Conservation (phyloP, 202 grass and related monocot species). For the Elaeis oleifera region DNA sequence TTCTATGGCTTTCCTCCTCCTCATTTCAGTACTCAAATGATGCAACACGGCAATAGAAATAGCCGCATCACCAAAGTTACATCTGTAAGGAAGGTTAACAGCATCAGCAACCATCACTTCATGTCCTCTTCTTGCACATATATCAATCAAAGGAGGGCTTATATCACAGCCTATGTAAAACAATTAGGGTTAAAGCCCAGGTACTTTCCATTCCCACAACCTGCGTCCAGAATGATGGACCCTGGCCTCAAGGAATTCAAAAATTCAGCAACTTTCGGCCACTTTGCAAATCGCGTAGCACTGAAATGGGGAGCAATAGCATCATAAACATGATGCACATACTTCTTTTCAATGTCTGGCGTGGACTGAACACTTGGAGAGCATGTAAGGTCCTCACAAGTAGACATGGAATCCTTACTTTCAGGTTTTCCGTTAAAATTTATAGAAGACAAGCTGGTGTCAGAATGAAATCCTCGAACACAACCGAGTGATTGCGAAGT, state of each 20-base stretch:
- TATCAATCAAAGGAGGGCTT: slow-evolving; percentile 61
- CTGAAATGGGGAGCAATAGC: slow-evolving; percentile 93
- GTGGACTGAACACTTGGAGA: slow-evolving; percentile 45
- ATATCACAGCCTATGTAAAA: slow-evolving; percentile 82
- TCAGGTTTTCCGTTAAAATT: slow-evolving; percentile 4
- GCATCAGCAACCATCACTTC: slow-evolving; percentile 91
- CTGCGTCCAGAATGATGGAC: slow-evolving; percentile 76
- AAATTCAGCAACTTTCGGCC: slow-evolving; percentile 87
- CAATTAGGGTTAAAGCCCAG: slow-evolving; percentile 69
- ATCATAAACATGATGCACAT: slow-evolving; percentile 80
- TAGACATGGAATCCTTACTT: background rate
- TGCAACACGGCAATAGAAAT: slow-evolving; percentile 94
- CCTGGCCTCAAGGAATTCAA: slow-evolving; percentile 59
- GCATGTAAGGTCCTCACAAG: slow-evolving; percentile 19
- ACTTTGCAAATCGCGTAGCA: slow-evolving; percentile 83
- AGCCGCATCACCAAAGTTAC: slow-evolving; percentile 66
- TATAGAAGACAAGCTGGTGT: slow-evolving; percentile 4
- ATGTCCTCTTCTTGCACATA: slow-evolving; percentile 62
- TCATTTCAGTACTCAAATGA: slow-evolving; percentile 83
- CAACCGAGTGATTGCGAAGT: background rate
- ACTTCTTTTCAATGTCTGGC: slow-evolving; percentile 87
- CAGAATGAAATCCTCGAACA: slow-evolving; percentile 2
- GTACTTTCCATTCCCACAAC: slow-evolving; percentile 94
- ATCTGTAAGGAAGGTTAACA: slow-evolving; percentile 78
- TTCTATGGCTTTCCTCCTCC: slow-evolving; percentile 76